Evolutionary conservation across 2,329 filamentous ascomycete species (phyloP).

Genomic region (Colletotrichum noveboracense): DNA sequence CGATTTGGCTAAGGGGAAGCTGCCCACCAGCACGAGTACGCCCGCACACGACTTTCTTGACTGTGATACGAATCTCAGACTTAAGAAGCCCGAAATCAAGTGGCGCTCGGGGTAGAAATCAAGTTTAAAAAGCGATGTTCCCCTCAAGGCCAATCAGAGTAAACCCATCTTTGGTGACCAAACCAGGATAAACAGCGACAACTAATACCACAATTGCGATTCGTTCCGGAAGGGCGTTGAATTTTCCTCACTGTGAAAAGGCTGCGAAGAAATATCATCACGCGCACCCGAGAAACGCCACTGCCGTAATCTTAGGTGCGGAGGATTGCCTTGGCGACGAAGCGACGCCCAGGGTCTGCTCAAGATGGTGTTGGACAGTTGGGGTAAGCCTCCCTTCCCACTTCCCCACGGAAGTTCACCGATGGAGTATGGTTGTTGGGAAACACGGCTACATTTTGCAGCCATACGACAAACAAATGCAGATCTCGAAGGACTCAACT

Average conservation of each 20-base stretch:
- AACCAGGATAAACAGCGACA: not conserved
- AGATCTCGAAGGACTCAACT: not conserved
- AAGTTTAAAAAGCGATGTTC: not conserved
- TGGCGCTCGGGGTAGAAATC: not conserved
- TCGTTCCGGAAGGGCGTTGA: not conserved
- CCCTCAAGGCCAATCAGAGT: not conserved
- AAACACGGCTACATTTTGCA: not conserved
- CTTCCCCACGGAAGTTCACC: not conserved
- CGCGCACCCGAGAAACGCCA: not conserved
- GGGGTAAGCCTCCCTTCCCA: not conserved
- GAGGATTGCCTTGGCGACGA: not conserved
- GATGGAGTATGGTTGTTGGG: not conserved
- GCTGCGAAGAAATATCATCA: not conserved
- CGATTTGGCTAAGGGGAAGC: not conserved
- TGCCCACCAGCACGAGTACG: not conserved
- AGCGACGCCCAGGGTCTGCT: not conserved
- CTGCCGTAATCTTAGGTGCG: not conserved
- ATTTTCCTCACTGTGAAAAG: not conserved
- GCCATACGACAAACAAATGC: not conserved
- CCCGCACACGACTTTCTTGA: not conserved
- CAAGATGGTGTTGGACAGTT: not conserved
- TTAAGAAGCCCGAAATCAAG: too few species aligned
- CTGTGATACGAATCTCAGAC: not conserved
- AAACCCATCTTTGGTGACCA: not conserved
- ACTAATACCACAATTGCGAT: not conserved